Evolutionary conservation across 1,284 basidiomycete species (phyloP), one percentile per base, ranked within the genome.

Genomic region (Coniophora puteana): DNA sequence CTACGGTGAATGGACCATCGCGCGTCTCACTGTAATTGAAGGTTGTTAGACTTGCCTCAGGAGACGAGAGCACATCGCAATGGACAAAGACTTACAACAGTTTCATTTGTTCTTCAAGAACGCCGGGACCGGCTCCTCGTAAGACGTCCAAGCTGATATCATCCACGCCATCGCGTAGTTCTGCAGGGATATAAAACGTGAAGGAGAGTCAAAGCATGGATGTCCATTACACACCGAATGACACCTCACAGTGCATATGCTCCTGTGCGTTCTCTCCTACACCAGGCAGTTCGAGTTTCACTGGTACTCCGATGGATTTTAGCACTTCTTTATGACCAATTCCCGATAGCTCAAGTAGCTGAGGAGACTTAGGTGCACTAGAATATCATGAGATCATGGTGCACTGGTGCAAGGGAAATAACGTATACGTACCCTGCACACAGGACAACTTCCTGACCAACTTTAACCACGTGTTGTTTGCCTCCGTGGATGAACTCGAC

Each of bases 231-330:
- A 17, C 26, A 62, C 62, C 61, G 22, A 51, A 63, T 26, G 53
- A 54, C 13, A 41, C 31, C 6, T 35, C 25, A 25, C 34, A 22
- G 20, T 39, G 41, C 12, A 37, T 28, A 41, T 68, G 66, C 42
- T 68, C 66, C 30, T 61, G 61, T 22, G 67, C 46, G 46, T 69
- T 68, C 36, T 55, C 52, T 12, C 67, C 67, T 1, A 68, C 64
- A n/a, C 63, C 65, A 7, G 62, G 54, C 3, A 67, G 45, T 24
- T 67, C 51, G 35, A 58, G 41, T 22, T 52, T 51, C 40, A 53
- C 52, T 3, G 49, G 41, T 32, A 69, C 49, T 1, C 62, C 62
- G 4, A 66, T 42, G 2, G 36, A 28, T 25, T 58, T 50, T 4
- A 69, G 43, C 8, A 67, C 55, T 7, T 47, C 38, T 6, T 38